These are phyloP conservation scores for Metschnikowia gruessii DNA, from an alignment of 805 yeast species.

Conservation along the genomic window DNA sequence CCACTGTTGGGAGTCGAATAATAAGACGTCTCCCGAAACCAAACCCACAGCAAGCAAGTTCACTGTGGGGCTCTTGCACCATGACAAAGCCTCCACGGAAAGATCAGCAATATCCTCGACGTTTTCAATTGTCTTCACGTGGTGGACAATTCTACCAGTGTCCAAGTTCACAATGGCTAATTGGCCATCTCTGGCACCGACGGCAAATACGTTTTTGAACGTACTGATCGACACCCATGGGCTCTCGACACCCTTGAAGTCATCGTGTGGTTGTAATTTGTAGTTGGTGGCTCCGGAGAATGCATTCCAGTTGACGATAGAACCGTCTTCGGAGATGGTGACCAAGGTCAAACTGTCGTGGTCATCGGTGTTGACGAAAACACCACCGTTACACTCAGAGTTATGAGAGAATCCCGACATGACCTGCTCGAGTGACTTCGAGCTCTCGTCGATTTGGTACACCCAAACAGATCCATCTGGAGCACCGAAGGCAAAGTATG, in stretches of 20 bases:
- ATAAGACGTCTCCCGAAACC: conserved; percentile 81
- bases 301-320: conserved; percentile 86
- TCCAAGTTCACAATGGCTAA: conserved; percentile 74
- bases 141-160: conserved; percentile 66
- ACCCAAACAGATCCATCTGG: conserved; percentile 94
- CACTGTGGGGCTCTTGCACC: conserved; percentile 62
- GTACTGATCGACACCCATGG: conserved; percentile 84
- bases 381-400: conserved; percentile 75
- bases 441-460: conserved; percentile 61
- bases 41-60: conserved; percentile 74
- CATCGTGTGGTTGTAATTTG: conserved; percentile 57
- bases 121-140: conserved; percentile 62
- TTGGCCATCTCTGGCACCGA: conserved; percentile 87
- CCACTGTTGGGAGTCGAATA: conserved; percentile 87
- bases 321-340: conserved; percentile 81
- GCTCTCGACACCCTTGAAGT: conserved; percentile 69
- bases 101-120: conserved; percentile 44
- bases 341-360: conserved; percentile 61
- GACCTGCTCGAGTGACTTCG: conserved; percentile 54
- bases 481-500: conserved; percentile 88
- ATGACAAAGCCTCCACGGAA: conserved; percentile 60
- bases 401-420: conserved; percentile 83
- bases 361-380: conserved; percentile 56
- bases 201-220: conserved; percentile 56
- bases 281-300: conserved; percentile 69